Evolutionary conservation across 345 rosid genomes (phyloP).

Genomic region (Hevea brasiliensis): DNA sequence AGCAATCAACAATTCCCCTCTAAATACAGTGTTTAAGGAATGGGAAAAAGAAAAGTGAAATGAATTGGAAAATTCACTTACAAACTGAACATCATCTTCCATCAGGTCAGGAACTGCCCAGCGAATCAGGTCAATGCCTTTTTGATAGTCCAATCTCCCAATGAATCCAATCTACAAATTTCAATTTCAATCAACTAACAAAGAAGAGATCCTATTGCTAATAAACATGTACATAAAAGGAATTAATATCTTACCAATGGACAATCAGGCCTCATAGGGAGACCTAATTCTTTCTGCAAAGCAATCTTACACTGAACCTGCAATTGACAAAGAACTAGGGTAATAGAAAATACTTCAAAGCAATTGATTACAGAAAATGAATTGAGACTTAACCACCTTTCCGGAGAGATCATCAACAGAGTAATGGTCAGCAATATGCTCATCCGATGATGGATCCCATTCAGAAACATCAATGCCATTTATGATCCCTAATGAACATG

Average conservation of each 20-base stretch:
- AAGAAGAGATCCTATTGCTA: conserved; percentile 4
- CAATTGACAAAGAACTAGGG: conserved; percentile 23
- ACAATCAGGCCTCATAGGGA: conserved; percentile 77
- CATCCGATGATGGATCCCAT: conserved; percentile 84
- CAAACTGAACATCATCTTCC: conserved; percentile 88
- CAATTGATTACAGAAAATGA: not conserved
- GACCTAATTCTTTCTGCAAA: conserved; percentile 86
- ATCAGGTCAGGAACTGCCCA: conserved; percentile 69
- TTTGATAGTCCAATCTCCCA: conserved; percentile 94
- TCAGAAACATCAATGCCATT: conserved; percentile 82
- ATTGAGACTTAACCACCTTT: conserved; percentile 49
- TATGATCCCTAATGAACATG: conserved; percentile 61
- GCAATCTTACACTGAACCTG: conserved; percentile 84
- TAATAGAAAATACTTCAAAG: conserved; percentile 20
- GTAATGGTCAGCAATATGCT: conserved; percentile 61
- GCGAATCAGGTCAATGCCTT: conserved; percentile 84
- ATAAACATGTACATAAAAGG: not conserved
- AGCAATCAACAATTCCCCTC: too few species aligned
- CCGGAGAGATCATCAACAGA: conserved; percentile 69
- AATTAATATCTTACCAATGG: conserved; percentile 61
- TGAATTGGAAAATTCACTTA: conserved; percentile 52
- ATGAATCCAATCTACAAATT: conserved; percentile 80
- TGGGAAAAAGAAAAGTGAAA: not conserved
- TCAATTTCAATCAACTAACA: conserved; percentile 22
- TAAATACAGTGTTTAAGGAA: not conserved